A percentile compares a stretch with the other conserved stretches of the same genome.
phyloP scores from a whole-genome alignment of 768 basidiomycete species.

The Calvatia gigantea region DNA sequence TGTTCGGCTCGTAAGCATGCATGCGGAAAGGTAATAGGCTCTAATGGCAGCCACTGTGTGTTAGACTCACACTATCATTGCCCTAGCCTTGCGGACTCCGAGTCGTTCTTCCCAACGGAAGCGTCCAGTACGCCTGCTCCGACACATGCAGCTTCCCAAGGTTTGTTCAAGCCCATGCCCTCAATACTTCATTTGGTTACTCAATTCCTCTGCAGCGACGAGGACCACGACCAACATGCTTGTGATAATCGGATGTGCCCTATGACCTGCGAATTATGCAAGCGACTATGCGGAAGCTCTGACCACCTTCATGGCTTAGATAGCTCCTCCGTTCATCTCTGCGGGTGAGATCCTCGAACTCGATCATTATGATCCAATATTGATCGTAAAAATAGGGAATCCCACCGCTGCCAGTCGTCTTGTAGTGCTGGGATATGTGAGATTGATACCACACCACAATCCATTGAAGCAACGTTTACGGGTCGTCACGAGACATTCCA shows the following conservation, averaged over 20 bases:
- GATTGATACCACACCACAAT: constrained; percentile 55
- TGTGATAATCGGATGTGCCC: constrained; percentile 56
- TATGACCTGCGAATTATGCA: constrained; percentile 50
- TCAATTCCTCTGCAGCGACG: constrained; percentile 31
- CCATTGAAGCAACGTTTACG: constrained; percentile 59
- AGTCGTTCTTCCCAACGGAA: constrained; percentile 23
- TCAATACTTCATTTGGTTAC: background rate
- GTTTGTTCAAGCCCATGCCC: constrained; percentile 20
- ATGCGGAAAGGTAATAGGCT: constrained; percentile 51
- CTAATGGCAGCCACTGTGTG: no score
- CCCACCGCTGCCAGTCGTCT: constrained; percentile 40
- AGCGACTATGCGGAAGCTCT: constrained; percentile 41
- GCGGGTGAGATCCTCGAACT: constrained; percentile 38
- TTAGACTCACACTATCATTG: background rate
- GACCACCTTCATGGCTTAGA: constrained; percentile 54
- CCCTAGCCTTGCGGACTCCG: constrained; percentile 37
- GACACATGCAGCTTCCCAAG: constrained; percentile 39
- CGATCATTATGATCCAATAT: background rate
- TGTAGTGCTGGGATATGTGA: constrained; percentile 55
- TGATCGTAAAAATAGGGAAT: constrained; percentile 33
- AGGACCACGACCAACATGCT: constrained; percentile 40
- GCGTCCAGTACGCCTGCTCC: constrained; percentile 32
- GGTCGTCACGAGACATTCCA: constrained; percentile 59
- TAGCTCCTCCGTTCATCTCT: constrained; percentile 41
- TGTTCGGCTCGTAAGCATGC: constrained; percentile 52